Base-by-base conservation (phyloP, 78 protist species). In the Corallochytrium limacisporum region DNA sequence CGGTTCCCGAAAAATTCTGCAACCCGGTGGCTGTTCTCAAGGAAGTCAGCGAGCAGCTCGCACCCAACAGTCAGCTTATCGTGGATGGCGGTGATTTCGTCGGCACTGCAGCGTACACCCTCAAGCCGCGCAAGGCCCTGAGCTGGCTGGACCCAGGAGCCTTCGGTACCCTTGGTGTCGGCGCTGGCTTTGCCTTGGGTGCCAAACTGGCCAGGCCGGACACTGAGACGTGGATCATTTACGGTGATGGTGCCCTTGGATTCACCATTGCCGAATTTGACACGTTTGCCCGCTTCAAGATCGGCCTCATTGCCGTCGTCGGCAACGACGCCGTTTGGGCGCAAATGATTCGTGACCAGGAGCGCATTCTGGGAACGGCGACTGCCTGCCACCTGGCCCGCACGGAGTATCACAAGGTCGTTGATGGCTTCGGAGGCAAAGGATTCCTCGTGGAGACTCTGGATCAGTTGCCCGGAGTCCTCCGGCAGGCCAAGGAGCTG, bases 71-170 rank as follows among this genome's bases (percentile, higher is more conserved):
- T 2, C 48, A 75, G 1, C 31, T 84, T 59, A 72, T 84, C 9
- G 89, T 73, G 1, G 89, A 84, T 48, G 89, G 89, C 5, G 89
- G 89, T 40, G 89, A 84, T 62, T 84, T 78, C 60, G 84, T 79
- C 28, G 89, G 77, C 31, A 63, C 68, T 4, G 85, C 85, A 3
- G 63, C 83, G 20, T 84, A 84, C 46, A 65, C 66, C 2, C 73
- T 79, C 18, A 49, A 59, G n/a, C 85, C 84, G 29, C 42, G 82
- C 13, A 82, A 75, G 32, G 85, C 89, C n/a, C 48, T 79, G n/a
- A 12, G 65, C 5, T 84, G 89, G 89, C 63, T 83, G 31, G 84
- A 77, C 54, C 89, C 89, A 28, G 89, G 84, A 6, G 65, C 84
- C 16, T 79, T 79, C 62, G 90, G 90, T 59, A 84, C 90, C 8